phyloP scores from a whole-genome alignment of 2,329 filamentous ascomycete genomes.

The Curvularia sp. region DNA sequence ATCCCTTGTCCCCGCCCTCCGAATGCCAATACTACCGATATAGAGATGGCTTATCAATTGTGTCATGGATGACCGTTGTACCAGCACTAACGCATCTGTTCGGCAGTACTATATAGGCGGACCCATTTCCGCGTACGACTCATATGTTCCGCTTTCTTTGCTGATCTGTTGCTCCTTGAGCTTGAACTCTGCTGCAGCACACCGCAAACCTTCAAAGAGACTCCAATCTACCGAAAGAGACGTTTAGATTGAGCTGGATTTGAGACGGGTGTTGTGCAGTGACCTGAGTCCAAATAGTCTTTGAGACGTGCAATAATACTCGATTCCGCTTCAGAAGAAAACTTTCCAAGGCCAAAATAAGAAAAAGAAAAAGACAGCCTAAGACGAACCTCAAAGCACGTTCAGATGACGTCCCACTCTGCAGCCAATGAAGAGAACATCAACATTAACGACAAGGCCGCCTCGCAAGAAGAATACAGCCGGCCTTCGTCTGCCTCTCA shows the following conservation, averaged over 20 bases:
- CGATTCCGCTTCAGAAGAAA: neutral
- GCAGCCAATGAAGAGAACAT: slow-evolving; percentile 26
- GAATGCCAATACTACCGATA: slow-evolving; percentile 8
- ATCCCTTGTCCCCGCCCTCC: slow-evolving; percentile 30
- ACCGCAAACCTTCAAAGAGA: neutral
- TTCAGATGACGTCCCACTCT: slow-evolving; percentile 22
- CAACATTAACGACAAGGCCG: slow-evolving; percentile 15
- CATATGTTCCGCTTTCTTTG: neutral
- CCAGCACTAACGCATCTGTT: slow-evolving; percentile 4
- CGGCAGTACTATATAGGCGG: slow-evolving; percentile 5
- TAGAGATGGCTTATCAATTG: slow-evolving; percentile 37
- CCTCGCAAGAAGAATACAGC: slow-evolving; percentile 27
- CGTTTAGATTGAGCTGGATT: neutral
- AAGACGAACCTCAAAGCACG: neutral
- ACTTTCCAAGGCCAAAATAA: neutral
- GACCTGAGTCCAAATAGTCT: neutral
- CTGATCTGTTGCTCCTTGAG: neutral
- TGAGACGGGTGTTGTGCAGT: neutral
- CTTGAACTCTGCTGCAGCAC: neutral
- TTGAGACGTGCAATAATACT: neutral
- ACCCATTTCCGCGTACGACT: slow-evolving; percentile 2
- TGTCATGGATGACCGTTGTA: slow-evolving; percentile 20
- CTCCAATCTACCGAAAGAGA: neutral
- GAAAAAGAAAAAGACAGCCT: neutral
- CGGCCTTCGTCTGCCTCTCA: slow-evolving; percentile 20